Conservation (phyloP, 2,329 filamentous ascomycete genomes). For the Graphilbum sp. region DNA sequence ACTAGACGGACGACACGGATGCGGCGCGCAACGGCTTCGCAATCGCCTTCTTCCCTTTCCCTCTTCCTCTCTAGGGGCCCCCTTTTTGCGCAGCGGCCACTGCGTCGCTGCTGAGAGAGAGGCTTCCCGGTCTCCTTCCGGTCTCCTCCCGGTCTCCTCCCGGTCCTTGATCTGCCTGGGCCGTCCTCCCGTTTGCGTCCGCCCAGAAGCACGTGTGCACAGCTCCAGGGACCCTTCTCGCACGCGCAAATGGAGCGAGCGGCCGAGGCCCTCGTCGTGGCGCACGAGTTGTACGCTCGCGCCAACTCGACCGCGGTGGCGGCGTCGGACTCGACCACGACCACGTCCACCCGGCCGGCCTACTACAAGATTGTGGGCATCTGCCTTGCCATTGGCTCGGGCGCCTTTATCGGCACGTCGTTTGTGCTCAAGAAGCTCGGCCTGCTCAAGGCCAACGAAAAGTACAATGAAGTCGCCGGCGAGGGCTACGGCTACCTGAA, state of each 20-base stretch:
- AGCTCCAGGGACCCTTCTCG: too few species aligned
- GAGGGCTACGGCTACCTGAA: conserved; percentile 97
- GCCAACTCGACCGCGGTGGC: conserved; percentile 19
- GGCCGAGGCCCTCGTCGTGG: conserved; percentile 14
- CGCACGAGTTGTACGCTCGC: conserved; percentile 26
- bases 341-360: conserved; percentile 20
- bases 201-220: too few species aligned
- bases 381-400: conserved; percentile 68
- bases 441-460: conserved; percentile 78
- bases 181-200: too few species aligned
- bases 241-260: conserved; percentile 12
- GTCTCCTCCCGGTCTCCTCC: too few species aligned
- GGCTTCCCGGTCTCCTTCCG: too few species aligned
- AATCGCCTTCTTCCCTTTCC: too few species aligned
- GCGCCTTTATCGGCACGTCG: conserved; percentile 82
- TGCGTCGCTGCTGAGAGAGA: too few species aligned
- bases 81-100: too few species aligned
- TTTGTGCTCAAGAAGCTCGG: conserved; percentile 95
- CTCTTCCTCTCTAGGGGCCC: too few species aligned
- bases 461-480: conserved; percentile 89
- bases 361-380: conserved; percentile 79
- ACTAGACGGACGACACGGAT: too few species aligned
- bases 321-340: conserved; percentile 2
- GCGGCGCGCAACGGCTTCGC: too few species aligned
- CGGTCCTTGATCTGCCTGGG: too few species aligned